Evolutionary conservation across 2,329 filamentous ascomycete genomes (phyloP), one percentile per base, ranked within the genome.

Genomic region (Pestalotiopsis sp.): DNA sequence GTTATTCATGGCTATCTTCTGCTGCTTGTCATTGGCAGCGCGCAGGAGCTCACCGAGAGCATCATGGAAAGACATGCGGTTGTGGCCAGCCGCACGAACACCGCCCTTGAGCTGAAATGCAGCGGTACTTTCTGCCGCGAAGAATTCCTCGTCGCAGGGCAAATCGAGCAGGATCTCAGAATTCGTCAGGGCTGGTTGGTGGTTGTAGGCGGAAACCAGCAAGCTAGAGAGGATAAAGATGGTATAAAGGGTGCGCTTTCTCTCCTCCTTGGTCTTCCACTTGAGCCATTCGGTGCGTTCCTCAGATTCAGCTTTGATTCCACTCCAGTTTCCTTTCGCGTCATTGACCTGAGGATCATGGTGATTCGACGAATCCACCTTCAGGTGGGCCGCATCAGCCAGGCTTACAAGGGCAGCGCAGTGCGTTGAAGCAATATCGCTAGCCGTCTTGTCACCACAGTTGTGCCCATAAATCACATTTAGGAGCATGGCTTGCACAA

Each of bases 381-480:
- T 84, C 64, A 98, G 82, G 65, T 94, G 92, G n/a, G 95, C 94
- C 40, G 94, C 93, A 75, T 94, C 91, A 3, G 95, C 94, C 64
- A 99, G 88, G 77, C 94, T 97, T 65, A 98, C 94, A 56, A 99
- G 83, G 22, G 94, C 93, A 7, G 94, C 93, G 77, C 93, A 97
- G 77, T 98, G 95, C 1, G 93, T 97, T 70, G 92, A 94, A 1
- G 95, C 95, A 75, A 97, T 97, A 77, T 98, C 94, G 69, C 93
- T 94, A 24, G 94, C 92, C 66, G 90, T 91, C 81, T 97, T 95
- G 78, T 98, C 95, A 48, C 93, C 94, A 77, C 94, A 97, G 72
- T 97, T 97, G 78, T 98, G 93, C 14, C 95, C 95, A 77, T 97
- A 98, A 17, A 98, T 92, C 48, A 98, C 93, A 76, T 97, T 98